Percentiles rank a stretch among this genome's conserved stretches.
These are phyloP conservation scores for Ganoderma resinaceum DNA, from an alignment of 1,284 basidiomycete species.

Conservation along the genomic window DNA sequence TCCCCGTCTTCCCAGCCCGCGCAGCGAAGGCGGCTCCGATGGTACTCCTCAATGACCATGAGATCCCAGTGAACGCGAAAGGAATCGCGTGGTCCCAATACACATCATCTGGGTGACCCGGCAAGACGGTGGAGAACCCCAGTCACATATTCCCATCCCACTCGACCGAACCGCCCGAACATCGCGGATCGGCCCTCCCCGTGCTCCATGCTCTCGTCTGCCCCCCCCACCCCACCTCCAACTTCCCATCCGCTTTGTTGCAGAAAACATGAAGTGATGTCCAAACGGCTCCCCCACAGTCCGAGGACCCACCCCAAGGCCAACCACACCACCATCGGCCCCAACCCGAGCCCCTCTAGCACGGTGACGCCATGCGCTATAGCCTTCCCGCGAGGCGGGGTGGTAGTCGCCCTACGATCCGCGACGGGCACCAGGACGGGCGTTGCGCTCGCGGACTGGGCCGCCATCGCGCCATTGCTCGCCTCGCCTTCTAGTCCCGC, in stretches of 20 bases:
- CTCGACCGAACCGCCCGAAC: constrained; percentile 1
- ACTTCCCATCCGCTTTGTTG: too few species aligned
- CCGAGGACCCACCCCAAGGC: constrained; percentile 35
- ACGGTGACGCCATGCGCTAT: constrained; percentile 21
- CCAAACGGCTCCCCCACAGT: constrained; percentile 35
- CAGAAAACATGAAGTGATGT: constrained; percentile 31
- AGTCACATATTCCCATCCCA: background rate
- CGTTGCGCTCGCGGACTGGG: constrained; percentile 27
- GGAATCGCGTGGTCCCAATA: constrained; percentile 36
- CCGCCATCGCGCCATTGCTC: constrained; percentile 28
- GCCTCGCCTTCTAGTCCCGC: too few species aligned
- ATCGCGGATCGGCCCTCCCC: background rate
- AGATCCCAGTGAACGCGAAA: constrained; percentile 32
- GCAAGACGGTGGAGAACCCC: constrained; percentile 1
- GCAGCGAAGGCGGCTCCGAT: background rate
- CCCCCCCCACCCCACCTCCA: constrained; percentile 15
- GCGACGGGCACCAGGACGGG: background rate
- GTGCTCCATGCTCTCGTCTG: background rate
- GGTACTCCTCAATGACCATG: constrained; percentile 31
- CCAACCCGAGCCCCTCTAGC: constrained; percentile 29
- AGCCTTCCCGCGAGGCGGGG: constrained; percentile 32
- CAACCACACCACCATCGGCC: constrained; percentile 14
- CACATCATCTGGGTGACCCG: constrained; percentile 31
- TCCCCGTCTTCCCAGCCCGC: background rate
- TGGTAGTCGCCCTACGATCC: background rate